These are phyloP conservation scores for Cucurbita ficifolia DNA, from an alignment of 306 rosid species.

Conservation along the genomic window DNA sequence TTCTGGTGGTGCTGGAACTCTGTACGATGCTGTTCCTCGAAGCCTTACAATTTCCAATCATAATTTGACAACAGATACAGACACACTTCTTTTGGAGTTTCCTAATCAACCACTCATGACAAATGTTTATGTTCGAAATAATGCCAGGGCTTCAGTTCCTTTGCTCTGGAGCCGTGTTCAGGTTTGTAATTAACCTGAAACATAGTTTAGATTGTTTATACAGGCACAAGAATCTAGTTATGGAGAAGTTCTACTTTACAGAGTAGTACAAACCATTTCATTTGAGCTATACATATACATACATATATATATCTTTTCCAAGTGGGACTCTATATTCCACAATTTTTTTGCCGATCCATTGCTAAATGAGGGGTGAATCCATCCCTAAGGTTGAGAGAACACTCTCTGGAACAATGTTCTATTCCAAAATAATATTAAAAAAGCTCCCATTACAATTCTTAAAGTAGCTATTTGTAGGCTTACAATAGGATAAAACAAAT, in stretches of 20 bases:
- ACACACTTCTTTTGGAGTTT: slow-evolving; percentile 90
- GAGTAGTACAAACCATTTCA: neutral
- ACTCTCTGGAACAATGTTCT: neutral
- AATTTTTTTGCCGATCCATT: neutral
- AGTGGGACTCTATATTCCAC: neutral
- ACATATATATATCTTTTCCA: neutral
- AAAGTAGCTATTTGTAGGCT: neutral
- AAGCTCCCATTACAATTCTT: neutral
- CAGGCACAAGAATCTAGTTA: neutral
- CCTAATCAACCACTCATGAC: slow-evolving; percentile 95
- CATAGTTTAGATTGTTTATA: neutral
- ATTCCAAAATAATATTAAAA: neutral
- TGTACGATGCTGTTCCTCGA: slow-evolving; percentile 90
- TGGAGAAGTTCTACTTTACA: neutral
- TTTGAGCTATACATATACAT: neutral
- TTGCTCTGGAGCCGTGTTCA: slow-evolving; percentile 99
- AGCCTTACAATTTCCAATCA: slow-evolving; percentile 67
- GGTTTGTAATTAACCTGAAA: slow-evolving; percentile 35
- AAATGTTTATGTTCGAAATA: slow-evolving; percentile 75
- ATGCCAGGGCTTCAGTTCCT: slow-evolving; percentile 94
- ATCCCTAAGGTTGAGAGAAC: neutral
- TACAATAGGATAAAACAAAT: no score
- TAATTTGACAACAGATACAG: slow-evolving; percentile 79
- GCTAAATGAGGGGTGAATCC: neutral
- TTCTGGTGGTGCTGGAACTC: slow-evolving; percentile 95